phyloP scores from a whole-genome alignment of 2,329 filamentous ascomycete species.

The Trichoderma harzianum region DNA sequence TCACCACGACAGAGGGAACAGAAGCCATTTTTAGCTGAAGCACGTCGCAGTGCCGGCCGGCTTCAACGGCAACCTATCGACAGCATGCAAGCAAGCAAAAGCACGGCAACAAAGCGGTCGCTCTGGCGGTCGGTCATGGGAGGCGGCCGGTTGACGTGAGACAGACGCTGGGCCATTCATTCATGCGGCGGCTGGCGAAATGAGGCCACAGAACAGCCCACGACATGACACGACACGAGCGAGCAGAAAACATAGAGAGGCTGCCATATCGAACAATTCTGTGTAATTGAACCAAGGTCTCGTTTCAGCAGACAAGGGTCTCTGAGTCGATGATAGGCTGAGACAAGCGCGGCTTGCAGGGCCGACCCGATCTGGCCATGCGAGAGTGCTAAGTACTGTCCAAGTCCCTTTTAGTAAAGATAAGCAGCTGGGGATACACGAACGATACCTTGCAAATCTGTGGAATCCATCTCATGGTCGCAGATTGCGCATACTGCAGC shows the following conservation, averaged over 20 bases:
- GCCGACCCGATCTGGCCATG: neutral
- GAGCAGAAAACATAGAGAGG: neutral
- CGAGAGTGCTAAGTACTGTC: neutral
- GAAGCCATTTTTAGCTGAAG: neutral
- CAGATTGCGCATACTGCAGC: neutral
- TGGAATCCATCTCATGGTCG: neutral
- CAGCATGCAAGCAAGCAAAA: neutral
- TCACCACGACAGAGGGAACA: neutral
- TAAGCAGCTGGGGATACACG: neutral
- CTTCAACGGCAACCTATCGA: slow-evolving; percentile 15
- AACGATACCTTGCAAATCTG: neutral
- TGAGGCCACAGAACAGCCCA: neutral
- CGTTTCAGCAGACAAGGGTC: slow-evolving; percentile 12
- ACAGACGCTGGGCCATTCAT: slow-evolving; percentile 3
- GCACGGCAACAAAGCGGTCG: slow-evolving; percentile 1
- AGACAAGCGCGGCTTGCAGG: slow-evolving; percentile 1
- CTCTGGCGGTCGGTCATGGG: neutral
- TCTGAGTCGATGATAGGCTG: neutral
- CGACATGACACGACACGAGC: neutral
- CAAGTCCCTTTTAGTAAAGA: neutral
- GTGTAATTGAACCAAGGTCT: neutral
- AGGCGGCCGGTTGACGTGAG: neutral
- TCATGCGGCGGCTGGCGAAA: neutral
- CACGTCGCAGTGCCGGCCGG: neutral
- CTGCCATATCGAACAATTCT: neutral